Percentiles rank a stretch among this genome's conserved stretches.
These are phyloP conservation scores for Cladosporium sp. DNA, from an alignment of 2,329 filamentous ascomycete species.

Conservation along the genomic window DNA sequence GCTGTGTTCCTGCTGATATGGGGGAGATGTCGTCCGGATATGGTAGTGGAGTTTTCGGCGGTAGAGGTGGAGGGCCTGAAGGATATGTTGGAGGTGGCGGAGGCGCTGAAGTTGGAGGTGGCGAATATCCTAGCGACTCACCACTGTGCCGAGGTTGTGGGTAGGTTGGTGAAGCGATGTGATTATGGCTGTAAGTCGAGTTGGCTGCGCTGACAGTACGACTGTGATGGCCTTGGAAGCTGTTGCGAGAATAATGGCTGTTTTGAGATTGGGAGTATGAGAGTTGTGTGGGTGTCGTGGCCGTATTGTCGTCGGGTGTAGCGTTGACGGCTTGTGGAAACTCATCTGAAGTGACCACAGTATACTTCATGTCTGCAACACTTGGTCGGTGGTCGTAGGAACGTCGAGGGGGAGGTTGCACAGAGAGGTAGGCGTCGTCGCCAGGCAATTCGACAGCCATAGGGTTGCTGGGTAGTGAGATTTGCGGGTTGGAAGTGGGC, in stretches of 20 bases:
- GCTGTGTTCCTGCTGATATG: background rate
- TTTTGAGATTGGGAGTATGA: constrained; percentile 22
- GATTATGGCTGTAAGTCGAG: constrained; percentile 11
- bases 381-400: constrained; percentile 54
- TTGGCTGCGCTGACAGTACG: constrained; percentile 11
- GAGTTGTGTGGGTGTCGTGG: constrained; percentile 16
- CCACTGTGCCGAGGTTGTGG: background rate
- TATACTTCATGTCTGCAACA: constrained; percentile 63
- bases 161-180: background rate
- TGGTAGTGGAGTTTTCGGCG: constrained; percentile 55
- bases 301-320: constrained; percentile 20
- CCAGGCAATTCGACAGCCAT: constrained; percentile 33
- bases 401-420: constrained; percentile 39
- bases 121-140: background rate
- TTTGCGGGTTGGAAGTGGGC: constrained; percentile 28
- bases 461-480: constrained; percentile 38
- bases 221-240: constrained; percentile 5
- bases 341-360: constrained; percentile 59
- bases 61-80: constrained; percentile 58
- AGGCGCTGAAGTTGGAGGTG: background rate
- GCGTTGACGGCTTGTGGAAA: constrained; percentile 40
- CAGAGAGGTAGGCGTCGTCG: constrained; percentile 18
- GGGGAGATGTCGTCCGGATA: constrained; percentile 17
- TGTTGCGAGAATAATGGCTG: constrained; percentile 20
- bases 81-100: background rate